Base-by-base conservation (phyloP, 2,329 filamentous ascomycete genomes). In the Aureobasidium melanogenum region DNA sequence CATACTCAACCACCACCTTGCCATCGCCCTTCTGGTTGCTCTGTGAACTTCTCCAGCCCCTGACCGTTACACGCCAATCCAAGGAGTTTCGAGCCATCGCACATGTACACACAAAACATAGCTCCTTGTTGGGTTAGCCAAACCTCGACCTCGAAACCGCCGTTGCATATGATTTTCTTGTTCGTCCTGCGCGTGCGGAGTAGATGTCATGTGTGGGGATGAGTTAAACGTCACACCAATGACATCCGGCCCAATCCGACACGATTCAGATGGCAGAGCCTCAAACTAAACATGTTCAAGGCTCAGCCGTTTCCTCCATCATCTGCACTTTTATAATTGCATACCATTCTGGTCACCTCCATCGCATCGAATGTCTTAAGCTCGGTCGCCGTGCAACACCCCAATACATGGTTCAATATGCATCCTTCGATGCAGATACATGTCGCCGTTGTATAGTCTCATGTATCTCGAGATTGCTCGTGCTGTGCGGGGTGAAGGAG, bases 1-100 rank as follows among this genome's bases (percentile, higher is more conserved):
- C 41, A 58, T 46, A 28, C 54, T 58, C 54, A 58, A 58, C 52
- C 54, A 32, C 38, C 54, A 17, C n/a, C 38, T 19, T 43, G 12
- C 52, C 26, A 39, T 54, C 39, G 38, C 52, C 52, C 52, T 44
- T 17, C 52, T 44, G 38, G 32, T 44, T 56, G 38, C 39, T 44
- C 28, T 54, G 26, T 41, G 36, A 44, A 43, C 39, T 34, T 24
- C 39, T n/a, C 17, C 52, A n/a, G 10, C 52, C 39, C 52, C 52
- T 56, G 38, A 44, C 38, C 39, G 52, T 56, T 56, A 44, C 52
- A 28, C 52, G 17, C 52, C 26, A 28, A 22, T 24, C 52, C 44
- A 24, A 43, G 19, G 26, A 14, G 17, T 12, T 26, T 32, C 38
- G 12, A 55, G 26, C 24, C 26, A 56, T 56, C 39, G 38, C 38